These are phyloP conservation scores for Candida namnaoensis DNA, from an alignment of 805 yeast genomes.

Conservation along the genomic window DNA sequence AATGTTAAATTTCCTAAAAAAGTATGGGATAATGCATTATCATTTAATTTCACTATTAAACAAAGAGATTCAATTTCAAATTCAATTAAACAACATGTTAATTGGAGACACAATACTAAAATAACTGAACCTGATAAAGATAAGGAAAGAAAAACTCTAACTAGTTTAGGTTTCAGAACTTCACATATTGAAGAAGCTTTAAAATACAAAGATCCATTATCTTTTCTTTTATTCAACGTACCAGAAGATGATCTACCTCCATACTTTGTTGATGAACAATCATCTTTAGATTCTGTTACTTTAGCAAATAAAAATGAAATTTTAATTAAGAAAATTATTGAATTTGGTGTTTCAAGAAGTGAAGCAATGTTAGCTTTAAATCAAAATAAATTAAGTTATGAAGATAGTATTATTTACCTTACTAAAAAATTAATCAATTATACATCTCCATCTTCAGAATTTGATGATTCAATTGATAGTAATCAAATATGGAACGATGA, in stretches of 20 bases:
- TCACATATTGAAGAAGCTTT: constrained; percentile 69
- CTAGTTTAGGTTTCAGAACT: constrained; percentile 55
- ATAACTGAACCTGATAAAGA: constrained; percentile 9
- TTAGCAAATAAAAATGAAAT: constrained; percentile 44
- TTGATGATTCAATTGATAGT: not conserved
- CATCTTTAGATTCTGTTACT: constrained; percentile 39
- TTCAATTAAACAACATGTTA: constrained; percentile 46
- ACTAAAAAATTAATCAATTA: constrained; percentile 28
- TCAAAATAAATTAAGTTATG: constrained; percentile 33
- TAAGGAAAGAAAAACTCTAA: constrained; percentile 20
- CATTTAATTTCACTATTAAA: constrained; percentile 59
- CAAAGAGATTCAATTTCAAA: constrained; percentile 55
- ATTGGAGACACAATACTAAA: constrained; percentile 32
- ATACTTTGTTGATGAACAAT: constrained; percentile 37
- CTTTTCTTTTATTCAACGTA: constrained; percentile 64
- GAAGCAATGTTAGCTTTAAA: constrained; percentile 46
- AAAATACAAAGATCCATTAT: constrained; percentile 38
- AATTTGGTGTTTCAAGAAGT: constrained; percentile 64
- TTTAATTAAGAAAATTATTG: constrained; percentile 44
- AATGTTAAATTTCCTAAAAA: constrained; percentile 32
- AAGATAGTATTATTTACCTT: constrained; percentile 38
- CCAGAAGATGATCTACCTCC: constrained; percentile 92
- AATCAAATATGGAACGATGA: constrained; percentile 66
- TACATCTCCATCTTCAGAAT: constrained; percentile 3
- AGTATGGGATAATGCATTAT: constrained; percentile 64